Evolutionary conservation across 2,329 filamentous ascomycete species (phyloP), one percentile per base, ranked within the genome.

Genomic region (Phyllosticta citriasiana): DNA sequence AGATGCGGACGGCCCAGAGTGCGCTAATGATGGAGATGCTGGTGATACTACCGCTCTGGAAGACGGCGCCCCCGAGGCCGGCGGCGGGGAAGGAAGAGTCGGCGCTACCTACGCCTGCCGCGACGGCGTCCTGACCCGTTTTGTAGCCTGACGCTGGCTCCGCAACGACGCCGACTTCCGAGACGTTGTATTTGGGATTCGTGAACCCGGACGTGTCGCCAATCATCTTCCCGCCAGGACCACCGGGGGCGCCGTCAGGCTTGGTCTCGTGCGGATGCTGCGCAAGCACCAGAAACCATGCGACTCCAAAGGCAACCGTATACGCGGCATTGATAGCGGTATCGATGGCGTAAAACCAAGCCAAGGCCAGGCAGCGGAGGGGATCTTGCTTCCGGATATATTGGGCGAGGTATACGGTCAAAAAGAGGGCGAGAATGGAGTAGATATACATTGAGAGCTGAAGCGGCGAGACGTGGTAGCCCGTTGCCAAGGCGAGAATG

Each of bases 381-480:
- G 91, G 88, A 30, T 83, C 86, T 69, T 90, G 88, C 68, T 84
- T 82, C 65, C 89, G 87, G 71, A 97, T 89, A 72, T 94, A 88
- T 56, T 88, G 88, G 69, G 89, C 82, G 55, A 96, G 85, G 68
- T 85, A 82, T 57, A 83, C 80, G 66, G 89, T 82, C 54, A 88
- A 76, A 65, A 81, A 78, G 65, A 96, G 84, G 27, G 88, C 82
- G 64, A 84, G 68, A 64, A 94, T 81, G 26, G 89, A 94, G 80
- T 96, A 96, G 56, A 96, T 81, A 80, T 96, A 97, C 81, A 95
- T 94, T 62, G 88, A 89, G 62, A 96, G 82, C 75, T 97, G 93
- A 25, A 94, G 82, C 30, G 86, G 81, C 59, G 90, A 92, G 64
- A 96, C 84, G 67, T 87, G 80, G 74, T 89, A 91, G 71, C 93